A percentile compares a stretch with the other conserved stretches of the same genome.
Evolutionary conservation across 495 filamentous ascomycete genomes (phyloP).

Genomic region (Penicillium canariense): DNA sequence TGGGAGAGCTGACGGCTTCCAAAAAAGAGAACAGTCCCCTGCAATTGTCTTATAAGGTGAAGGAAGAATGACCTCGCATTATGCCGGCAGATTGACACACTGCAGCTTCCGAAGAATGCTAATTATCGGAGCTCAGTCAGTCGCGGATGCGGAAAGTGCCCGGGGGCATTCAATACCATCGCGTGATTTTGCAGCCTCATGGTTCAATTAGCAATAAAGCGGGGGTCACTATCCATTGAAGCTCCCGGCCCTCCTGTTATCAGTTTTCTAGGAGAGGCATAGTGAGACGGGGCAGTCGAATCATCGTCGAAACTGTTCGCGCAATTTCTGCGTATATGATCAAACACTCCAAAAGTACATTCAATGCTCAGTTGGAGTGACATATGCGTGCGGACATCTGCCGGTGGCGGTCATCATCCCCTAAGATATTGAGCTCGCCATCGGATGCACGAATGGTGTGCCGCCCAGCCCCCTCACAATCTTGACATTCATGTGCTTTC

Average conservation of each 20-base stretch:
- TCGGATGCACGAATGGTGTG: conserved; percentile 22
- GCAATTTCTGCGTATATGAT: conserved; percentile 20
- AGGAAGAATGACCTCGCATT: neutral
- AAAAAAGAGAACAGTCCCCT: neutral
- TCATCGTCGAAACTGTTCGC: conserved; percentile 7
- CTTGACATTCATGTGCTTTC: too few species aligned
- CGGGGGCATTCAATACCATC: neutral
- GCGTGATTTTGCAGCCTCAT: neutral
- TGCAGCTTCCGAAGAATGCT: neutral
- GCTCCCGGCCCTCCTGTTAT: neutral
- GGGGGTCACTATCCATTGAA: neutral
- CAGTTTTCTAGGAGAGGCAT: neutral
- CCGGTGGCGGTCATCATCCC: neutral
- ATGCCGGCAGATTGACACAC: neutral
- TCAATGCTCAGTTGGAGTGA: too few species aligned
- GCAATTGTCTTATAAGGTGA: neutral
- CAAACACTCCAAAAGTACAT: neutral
- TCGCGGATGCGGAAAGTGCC: neutral
- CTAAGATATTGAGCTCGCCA: conserved; percentile 22
- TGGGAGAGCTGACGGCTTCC: neutral
- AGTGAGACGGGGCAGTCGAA: conserved; percentile 1
- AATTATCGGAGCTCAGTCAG: neutral
- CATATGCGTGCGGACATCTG: neutral
- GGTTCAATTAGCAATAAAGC: neutral
- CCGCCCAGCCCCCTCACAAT: conserved; percentile 14